Percentiles rank a stretch among this genome's conserved stretches.
Evolutionary conservation across 2,329 filamentous ascomycete genomes (phyloP).

Genomic region (Colletotrichum lindemuthianum): DNA sequence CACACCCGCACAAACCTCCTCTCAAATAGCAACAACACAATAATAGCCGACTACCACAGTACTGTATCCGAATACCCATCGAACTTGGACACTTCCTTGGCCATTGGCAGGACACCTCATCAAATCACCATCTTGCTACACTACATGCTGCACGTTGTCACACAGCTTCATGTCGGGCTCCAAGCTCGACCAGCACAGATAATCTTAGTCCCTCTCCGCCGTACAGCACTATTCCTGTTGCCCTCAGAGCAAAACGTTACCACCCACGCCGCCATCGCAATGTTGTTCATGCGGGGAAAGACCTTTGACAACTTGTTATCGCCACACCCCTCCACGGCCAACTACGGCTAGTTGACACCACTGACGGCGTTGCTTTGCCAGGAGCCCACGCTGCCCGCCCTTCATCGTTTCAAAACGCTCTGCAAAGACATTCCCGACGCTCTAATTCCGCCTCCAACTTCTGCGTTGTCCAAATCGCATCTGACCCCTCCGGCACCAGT

Average conservation of each 20-base stretch:
- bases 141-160: too few relatives aligned
- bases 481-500: slow-evolving; percentile 23
- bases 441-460: slow-evolving; percentile 11
- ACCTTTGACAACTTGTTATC: too few relatives aligned
- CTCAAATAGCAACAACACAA: too few relatives aligned
- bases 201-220: too few relatives aligned
- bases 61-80: too few relatives aligned
- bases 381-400: slow-evolving; percentile 9
- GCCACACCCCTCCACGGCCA: not conserved
- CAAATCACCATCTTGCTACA: not conserved
- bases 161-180: too few relatives aligned
- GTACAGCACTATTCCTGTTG: too few relatives aligned
- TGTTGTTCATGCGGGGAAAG: too few relatives aligned
- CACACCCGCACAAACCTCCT: too few relatives aligned
- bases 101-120: slow-evolving; percentile 23
- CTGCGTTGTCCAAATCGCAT: slow-evolving; percentile 18
- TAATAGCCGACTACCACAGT: too few relatives aligned
- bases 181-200: too few relatives aligned
- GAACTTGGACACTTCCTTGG: not conserved
- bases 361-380: slow-evolving; percentile 13
- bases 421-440: slow-evolving; percentile 1
- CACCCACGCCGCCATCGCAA: not conserved
- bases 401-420: slow-evolving; percentile 17
- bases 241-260: not conserved
- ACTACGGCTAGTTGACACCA: not conserved